Evolutionary conservation across 768 basidiomycete genomes (phyloP).

Genomic region (Tephrocybe sp.): DNA sequence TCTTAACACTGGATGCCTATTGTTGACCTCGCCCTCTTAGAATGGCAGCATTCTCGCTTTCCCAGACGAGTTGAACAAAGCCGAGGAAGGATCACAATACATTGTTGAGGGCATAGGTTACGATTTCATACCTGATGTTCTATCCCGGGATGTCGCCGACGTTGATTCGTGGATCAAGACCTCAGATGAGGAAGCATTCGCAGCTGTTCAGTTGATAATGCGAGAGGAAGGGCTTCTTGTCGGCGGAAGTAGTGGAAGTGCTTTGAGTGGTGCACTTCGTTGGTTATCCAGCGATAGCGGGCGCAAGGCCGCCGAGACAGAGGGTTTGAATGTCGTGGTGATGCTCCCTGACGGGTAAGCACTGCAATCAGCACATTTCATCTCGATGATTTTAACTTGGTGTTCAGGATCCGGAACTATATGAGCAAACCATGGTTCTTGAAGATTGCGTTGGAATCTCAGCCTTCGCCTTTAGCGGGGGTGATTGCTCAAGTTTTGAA

Average conservation of each 20-base stretch:
- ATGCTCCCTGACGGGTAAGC: conserved; percentile 88
- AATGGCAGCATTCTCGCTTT: conserved; percentile 84
- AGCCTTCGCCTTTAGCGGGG: conserved; percentile 51
- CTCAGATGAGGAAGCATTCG: conserved; percentile 76
- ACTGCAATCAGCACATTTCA: not conserved
- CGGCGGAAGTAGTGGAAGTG: conserved; percentile 91
- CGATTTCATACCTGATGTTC: conserved; percentile 87
- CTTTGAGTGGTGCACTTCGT: conserved; percentile 69
- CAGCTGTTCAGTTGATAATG: conserved; percentile 73
- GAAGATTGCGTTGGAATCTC: conserved; percentile 55
- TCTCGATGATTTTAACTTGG: conserved; percentile 1
- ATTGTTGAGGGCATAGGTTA: conserved; percentile 96
- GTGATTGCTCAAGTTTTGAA: conserved; percentile 39
- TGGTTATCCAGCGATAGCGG: conserved; percentile 80
- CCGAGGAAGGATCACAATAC: conserved; percentile 53
- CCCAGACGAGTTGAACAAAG: conserved; percentile 61
- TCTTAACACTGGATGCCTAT: not conserved
- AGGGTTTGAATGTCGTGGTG: conserved; percentile 85
- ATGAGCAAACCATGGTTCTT: conserved; percentile 95
- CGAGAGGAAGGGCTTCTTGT: conserved; percentile 84
- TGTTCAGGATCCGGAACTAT: conserved; percentile 79
- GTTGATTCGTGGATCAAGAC: conserved; percentile 88
- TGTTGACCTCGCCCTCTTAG: conserved; percentile 32
- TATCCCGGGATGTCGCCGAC: conserved; percentile 56
- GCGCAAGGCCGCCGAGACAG: conserved; percentile 52